These are phyloP conservation scores for Trichopus zeylanicus DNA, from an alignment of 116 monocot species.

Conservation along the genomic window DNA sequence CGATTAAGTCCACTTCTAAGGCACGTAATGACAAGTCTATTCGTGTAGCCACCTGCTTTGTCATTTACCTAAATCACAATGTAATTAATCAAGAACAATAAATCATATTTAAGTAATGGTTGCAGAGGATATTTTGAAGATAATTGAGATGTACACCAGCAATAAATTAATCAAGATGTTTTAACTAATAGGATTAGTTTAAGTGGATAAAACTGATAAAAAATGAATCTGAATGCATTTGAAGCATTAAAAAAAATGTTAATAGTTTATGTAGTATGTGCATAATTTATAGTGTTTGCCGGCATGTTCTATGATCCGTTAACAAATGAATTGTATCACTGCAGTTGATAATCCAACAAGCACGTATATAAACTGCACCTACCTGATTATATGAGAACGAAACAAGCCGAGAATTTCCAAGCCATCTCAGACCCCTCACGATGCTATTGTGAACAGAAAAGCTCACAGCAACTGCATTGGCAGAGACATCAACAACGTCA, in stretches of 20 bases:
- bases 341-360: neutral
- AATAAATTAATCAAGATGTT: too few species aligned
- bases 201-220: too few species aligned
- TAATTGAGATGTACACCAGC: too few species aligned
- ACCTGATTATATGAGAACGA: constrained; percentile 94
- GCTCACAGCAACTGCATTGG: constrained; percentile 89
- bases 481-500: constrained; percentile 93
- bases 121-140: too few species aligned
- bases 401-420: constrained; percentile 96
- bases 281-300: too few species aligned
- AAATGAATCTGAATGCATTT: too few species aligned
- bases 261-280: too few species aligned
- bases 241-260: too few species aligned
- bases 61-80: constrained; percentile 69
- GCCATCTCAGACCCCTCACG: constrained; percentile 93
- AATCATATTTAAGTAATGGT: too few species aligned
- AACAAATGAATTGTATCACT: too few species aligned
- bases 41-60: constrained; percentile 81
- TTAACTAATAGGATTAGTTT: too few species aligned
- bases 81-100: neutral
- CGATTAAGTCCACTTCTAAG: constrained; percentile 97
- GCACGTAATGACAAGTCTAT: constrained; percentile 86
- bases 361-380: neutral
- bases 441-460: constrained; percentile 80
- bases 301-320: too few species aligned